Conservation (phyloP, 2,329 filamentous ascomycete genomes). For the Penicillium occitanis region DNA sequence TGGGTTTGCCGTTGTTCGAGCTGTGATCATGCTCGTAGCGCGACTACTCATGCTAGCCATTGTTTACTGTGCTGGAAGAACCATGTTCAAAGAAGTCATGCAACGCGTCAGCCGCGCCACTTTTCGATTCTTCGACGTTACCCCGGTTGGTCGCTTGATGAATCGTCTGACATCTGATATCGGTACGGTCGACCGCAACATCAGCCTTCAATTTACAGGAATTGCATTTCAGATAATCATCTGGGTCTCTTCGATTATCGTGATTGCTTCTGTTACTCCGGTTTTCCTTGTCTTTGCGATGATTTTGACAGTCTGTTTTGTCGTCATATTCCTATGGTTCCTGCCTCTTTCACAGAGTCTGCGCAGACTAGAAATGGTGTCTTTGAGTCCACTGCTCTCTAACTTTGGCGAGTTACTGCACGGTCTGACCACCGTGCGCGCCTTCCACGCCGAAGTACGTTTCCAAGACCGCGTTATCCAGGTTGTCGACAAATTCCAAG, state of each 20-base stretch:
- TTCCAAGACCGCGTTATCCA: constrained; percentile 78
- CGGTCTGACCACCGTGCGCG: constrained; percentile 80
- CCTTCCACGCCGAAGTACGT: constrained; percentile 73
- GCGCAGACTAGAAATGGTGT: constrained; percentile 83
- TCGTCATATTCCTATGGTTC: constrained; percentile 73
- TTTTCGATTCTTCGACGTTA: constrained; percentile 89
- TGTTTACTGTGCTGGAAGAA: constrained; percentile 73
- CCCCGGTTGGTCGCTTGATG: constrained; percentile 85
- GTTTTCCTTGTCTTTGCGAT: constrained; percentile 67
- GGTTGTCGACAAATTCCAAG: constrained; percentile 85
- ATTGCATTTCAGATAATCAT: constrained; percentile 70
- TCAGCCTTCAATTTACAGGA: constrained; percentile 69
- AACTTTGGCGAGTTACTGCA: constrained; percentile 88
- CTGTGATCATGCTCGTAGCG: constrained; percentile 60
- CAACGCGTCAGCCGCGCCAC: constrained; percentile 72
- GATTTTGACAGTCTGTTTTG: constrained; percentile 65
- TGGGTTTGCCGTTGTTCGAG: constrained; percentile 61
- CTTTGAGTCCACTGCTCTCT: constrained; percentile 81
- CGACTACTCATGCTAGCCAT: constrained; percentile 72
- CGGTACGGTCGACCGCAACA: constrained; percentile 83
- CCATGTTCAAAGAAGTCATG: constrained; percentile 72
- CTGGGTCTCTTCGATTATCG: constrained; percentile 69
- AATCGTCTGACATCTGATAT: constrained; percentile 90
- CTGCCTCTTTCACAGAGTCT: constrained; percentile 80
- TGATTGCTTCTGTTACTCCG: constrained; percentile 78